Percentiles rank a stretch among this genome's conserved stretches.
These are phyloP conservation scores for Camptophora hylomeconis DNA, from an alignment of 2,329 filamentous ascomycete species.

Conservation along the genomic window DNA sequence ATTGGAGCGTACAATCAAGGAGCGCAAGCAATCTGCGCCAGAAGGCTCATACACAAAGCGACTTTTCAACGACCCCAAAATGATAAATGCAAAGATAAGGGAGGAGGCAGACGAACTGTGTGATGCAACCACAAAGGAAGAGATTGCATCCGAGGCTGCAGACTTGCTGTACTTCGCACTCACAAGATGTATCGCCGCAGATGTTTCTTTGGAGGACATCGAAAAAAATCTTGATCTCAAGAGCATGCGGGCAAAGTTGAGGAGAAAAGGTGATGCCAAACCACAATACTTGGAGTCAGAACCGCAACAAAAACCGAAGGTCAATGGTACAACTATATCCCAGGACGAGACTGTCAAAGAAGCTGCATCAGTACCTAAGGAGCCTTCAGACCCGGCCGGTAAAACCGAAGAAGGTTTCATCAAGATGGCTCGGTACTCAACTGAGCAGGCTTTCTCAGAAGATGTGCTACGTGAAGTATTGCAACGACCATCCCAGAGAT, in stretches of 20 bases:
- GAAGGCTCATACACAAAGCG: slow-evolving; percentile 86
- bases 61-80: slow-evolving; percentile 80
- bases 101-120: slow-evolving; percentile 95
- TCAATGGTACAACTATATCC: slow-evolving; percentile 5
- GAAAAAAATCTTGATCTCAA: slow-evolving; percentile 89
- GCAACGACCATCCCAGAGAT: slow-evolving; percentile 83
- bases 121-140: slow-evolving; percentile 65
- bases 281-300: slow-evolving; percentile 71
- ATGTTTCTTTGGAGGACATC: slow-evolving; percentile 76
- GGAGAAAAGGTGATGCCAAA: slow-evolving; percentile 87
- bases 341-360: slow-evolving; percentile 24
- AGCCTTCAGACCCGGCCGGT: slow-evolving; percentile 37
- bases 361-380: slow-evolving; percentile 40
- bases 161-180: slow-evolving; percentile 94
- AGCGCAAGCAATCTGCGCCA: slow-evolving; percentile 70
- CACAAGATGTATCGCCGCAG: slow-evolving; percentile 73
- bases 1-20: slow-evolving; percentile 74
- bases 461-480: slow-evolving; percentile 60
- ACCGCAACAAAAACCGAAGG: slow-evolving; percentile 15
- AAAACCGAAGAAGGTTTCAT: slow-evolving; percentile 46
- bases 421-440: slow-evolving; percentile 65
- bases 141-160: slow-evolving; percentile 87
- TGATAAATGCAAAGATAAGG: slow-evolving; percentile 91
- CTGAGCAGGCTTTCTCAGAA: slow-evolving; percentile 31
- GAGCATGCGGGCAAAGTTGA: slow-evolving; percentile 76